Conservation (phyloP, 805 yeast genomes). For the Candida silvatica region DNA sequence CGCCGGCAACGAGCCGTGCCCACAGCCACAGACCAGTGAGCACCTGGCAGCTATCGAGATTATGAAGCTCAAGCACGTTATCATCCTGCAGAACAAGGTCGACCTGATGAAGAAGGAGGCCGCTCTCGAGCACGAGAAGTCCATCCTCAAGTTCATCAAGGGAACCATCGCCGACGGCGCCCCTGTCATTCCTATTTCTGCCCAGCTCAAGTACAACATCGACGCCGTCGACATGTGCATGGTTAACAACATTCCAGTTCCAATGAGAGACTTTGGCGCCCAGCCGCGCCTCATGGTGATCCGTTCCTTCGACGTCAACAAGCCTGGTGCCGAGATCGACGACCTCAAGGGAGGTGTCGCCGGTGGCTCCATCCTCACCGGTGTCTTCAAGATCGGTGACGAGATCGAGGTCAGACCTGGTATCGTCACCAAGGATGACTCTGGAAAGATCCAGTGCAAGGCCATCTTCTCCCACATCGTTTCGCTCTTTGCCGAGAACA, state of each 20-base stretch:
- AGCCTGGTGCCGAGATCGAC: constrained; percentile 96
- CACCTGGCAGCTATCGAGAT: constrained; percentile 99
- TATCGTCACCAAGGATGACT: constrained; percentile 91
- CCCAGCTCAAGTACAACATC: constrained; percentile 95
- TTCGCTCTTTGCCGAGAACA: constrained; percentile 94
- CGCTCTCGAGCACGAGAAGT: constrained; percentile 91
- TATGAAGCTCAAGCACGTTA: constrained; percentile 95
- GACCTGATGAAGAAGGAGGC: constrained; percentile 97
- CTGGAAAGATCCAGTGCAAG: constrained; percentile 82
- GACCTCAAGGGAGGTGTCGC: constrained; percentile 99
- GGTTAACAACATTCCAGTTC: constrained; percentile 92
- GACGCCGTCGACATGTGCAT: constrained; percentile 98
- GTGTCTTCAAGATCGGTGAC: constrained; percentile 95
- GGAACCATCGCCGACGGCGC: constrained; percentile 99
- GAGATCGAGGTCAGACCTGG: constrained; percentile 99
- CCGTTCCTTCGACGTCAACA: constrained; percentile 97
- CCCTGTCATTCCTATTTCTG: constrained; percentile 97
- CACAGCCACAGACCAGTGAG: constrained; percentile 99
- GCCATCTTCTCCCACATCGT: constrained; percentile 93
- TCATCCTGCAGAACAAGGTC: constrained; percentile 94
- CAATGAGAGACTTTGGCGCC: constrained; percentile 89
- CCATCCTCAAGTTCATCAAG: constrained; percentile 84
- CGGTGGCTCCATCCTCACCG: constrained; percentile 95
- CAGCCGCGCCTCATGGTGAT: constrained; percentile 94
- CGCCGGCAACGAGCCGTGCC: constrained; percentile 99